Evolutionary conservation across 2,329 filamentous ascomycete genomes (phyloP), one percentile per base, ranked within the genome.

Genomic region (Trichoderma sp.): DNA sequence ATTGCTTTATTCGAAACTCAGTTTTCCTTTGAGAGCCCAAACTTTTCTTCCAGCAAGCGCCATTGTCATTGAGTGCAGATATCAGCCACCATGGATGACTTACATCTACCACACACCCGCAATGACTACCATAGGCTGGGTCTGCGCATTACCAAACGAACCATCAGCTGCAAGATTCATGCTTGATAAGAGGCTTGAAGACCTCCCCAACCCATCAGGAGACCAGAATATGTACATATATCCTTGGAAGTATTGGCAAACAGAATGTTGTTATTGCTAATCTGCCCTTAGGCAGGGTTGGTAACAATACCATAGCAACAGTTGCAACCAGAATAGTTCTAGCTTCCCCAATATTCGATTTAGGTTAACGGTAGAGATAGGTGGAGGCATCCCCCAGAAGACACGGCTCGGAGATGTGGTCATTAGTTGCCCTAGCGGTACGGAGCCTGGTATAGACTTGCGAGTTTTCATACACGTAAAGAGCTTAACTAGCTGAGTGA

Each of bases 261-360:
- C 76, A 79, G 39, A 76, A 76, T 42, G 73, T 78, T 22, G 74
- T 78, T n/a, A 71, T 79, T 35, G 74, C 73, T 1, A 69, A 70
- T 59, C 60, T 79, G 2, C 78, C 78, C 7, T 68, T 72, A 13
- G 76, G 78, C 0, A 70, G 73, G 45, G 74, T 74, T 37, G 78
- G 78, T 3, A 76, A 60, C 19, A 69, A 57, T 10, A 74, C 75
- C 7, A 76, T 78, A 5, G 70, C 76, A 10, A 65, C 53, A 0
- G 74, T 80, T 2, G 76, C 75, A 15, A 69, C 64, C 45, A 70
- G 76, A 45, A 77, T 81, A 73, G 48, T 74, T 64, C 67, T 19
- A 75, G 63, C 25, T 80, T 81, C 66, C 71, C 74, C 0, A 75
- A 75, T 13, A 69, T 73, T 3, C 29, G 67, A 2, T 35, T 71